Base-by-base conservation (phyloP, 805 yeast genomes). In the Ogataea paraovalis region DNA sequence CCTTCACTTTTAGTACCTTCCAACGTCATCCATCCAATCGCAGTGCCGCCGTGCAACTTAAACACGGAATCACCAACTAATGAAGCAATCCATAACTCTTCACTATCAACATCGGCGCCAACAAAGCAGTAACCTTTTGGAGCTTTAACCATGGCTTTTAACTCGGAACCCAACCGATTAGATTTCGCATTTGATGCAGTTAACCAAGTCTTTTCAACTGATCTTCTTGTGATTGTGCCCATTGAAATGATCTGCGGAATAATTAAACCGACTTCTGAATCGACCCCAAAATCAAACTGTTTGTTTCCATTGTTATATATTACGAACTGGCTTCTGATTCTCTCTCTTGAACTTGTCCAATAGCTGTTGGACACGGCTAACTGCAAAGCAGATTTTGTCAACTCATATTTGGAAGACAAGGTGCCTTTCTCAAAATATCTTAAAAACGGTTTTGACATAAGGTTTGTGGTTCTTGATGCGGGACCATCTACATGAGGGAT, bases 41-140 rank as follows among this genome's bases (percentile, higher is more conserved):
- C 96, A 0, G 98, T 89, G 13, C 95, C 95, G 5, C 99, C 99
- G 65, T 94, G 99, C 21, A 87, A 70, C 30, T 84, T 80, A 66
- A 92, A 88, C 44, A 84, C 79, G 0, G 98, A 83, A 63, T 94
- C 99, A 3, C 99, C 97, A 28, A 92, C 83, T 21, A 95, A 69
- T 18, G 97, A 86, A 0, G 99, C 99, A 55, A 94, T 94, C 99
- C 99, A 94, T 39, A 94, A 73, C 62, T 94, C 99, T 62, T 94
- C 99, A 34, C 97, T 88, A 66, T 94, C 99, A 8, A 94, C 99
- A 71, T 94, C 99, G 0, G 99, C 99, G 9, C 99, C 99, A 8
- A 94, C 96, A 69, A 94, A 87, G 33, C 79, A 78, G 62, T 91
- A 94, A 0, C 97, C 97, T 2, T 75, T 67, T 0, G 99, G 99